Base-by-base conservation (phyloP, 1,284 basidiomycete genomes). In the Sanghuangporus weigelae region DNA sequence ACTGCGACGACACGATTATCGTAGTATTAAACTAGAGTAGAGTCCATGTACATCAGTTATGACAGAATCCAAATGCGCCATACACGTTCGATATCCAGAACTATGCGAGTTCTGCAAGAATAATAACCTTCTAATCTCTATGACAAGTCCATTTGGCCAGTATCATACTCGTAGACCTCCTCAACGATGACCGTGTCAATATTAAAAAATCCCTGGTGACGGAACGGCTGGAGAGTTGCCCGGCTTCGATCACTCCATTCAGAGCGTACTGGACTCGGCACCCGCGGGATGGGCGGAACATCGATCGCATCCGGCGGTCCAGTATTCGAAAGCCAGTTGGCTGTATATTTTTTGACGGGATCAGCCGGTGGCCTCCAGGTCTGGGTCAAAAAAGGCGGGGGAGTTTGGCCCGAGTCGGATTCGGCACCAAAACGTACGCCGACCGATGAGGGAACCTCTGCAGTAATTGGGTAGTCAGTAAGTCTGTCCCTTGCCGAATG, bases 201-300 rank as follows among this genome's bases (percentile, higher is more conserved):
- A 46, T 55, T 57, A 7, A 51, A 42, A 44, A 65, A 57, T 7
- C 54, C 63, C 40, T 57, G 53, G 12, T 50, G 31, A 5, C n/a
- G 26, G 19, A 19, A 16, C 2, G 42, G 48, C 35, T 54, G 35
- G 10, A 10, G 7, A 12, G 65, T 60, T 8, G 54, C 65, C 12
- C 56, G 16, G 11, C 55, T 59, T n/a, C 14, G 39, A 31, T 60
- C 65, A 23, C 65, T 66, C 65, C 65, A 66, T 19, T 63, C 65
- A 16, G 65, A 66, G 23, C 19, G 39, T 7, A 55, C 62, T 12
- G 65, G 65, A 57, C 65, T 66, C 11, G 61, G 57, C 3, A 44
- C 16, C 7, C 53, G 60, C 7, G 49, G 23, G 39, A 62, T 60
- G 42, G 61, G 2, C n/a, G 44, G 46, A 57, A 19, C 10, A 7